Evolutionary conservation across 179 eudicot genomes (phyloP), one percentile per base, ranked within the genome.

Genomic region (Vitellaria paradoxa): DNA sequence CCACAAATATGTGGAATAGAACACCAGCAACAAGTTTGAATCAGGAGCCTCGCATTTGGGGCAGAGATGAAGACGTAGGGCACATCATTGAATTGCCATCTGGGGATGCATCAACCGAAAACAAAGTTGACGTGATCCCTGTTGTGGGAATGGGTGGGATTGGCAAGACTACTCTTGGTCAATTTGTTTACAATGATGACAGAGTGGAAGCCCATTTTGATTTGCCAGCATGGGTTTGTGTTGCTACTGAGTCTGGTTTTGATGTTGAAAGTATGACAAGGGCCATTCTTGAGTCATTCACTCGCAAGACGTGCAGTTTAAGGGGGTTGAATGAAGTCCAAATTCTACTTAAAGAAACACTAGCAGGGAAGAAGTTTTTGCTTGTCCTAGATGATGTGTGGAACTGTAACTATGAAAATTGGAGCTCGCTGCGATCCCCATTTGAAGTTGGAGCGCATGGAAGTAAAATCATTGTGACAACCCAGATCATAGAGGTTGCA

Each of bases 51-150:
- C 23, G 17, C 9, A 71, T 79, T 14, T 77, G 26, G 50, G 83
- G 86, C 13, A 77, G 83, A 49, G 77, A 77, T 24, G 59, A 77
- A 5, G 86, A 83, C 10, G 73, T 9, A 74, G 79, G 77, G 9
- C 47, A 18, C 5, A 64, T 64, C 9, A 4, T 64, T 64, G 18
- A 64, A 30, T 11, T 64, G 42, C 14, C 24, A 1, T 4, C 24
- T 12, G 14, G 17, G 18, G 42, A 24, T 24, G 23, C 12, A 64
- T 14, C 42, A 7, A 64, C 17, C 10, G 45, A 20, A 4, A 59
- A 63, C 37, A 62, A 62, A 23, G 40, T 62, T 0, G 37, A 30
- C 37, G 37, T 30, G 37, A 30, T 30, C 37, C 37, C 37, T 2
- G 2, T 30, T 30, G 37, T 30, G 2, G 37, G 37, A 1, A 30